phyloP scores from a whole-genome alignment of 768 basidiomycete species.

The Mycena vitilis region DNA sequence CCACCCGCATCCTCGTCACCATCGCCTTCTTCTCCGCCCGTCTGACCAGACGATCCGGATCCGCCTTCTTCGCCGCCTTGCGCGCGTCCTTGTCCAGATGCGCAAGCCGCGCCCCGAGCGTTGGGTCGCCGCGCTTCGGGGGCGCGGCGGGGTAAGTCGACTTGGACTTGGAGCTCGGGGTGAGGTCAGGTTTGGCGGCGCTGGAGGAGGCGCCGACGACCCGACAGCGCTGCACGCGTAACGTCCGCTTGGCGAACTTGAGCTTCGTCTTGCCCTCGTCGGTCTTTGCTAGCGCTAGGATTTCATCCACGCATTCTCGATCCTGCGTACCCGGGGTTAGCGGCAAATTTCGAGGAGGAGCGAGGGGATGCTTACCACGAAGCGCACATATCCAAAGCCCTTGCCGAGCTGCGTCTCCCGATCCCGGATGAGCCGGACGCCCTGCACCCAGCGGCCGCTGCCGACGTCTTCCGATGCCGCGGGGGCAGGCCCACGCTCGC shows the following conservation, averaged over 20 bases:
- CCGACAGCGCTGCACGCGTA: conserved; percentile 93
- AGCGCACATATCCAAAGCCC: conserved; percentile 94
- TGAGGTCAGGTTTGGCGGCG: conserved; percentile 38
- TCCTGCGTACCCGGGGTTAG: conserved; percentile 63
- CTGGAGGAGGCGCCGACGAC: conserved; percentile 60
- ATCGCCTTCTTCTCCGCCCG: conserved; percentile 92
- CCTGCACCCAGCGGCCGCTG: conserved; percentile 72
- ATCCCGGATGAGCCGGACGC: conserved; percentile 91
- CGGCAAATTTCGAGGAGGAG: background rate
- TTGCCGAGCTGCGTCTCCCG: conserved; percentile 94
- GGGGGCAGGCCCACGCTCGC: conserved; percentile 73
- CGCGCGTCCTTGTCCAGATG: conserved; percentile 87
- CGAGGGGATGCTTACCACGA: conserved; percentile 66
- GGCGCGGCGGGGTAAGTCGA: conserved; percentile 38
- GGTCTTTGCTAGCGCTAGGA: conserved; percentile 80
- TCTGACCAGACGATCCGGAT: conserved; percentile 85
- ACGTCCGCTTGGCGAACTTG: conserved; percentile 92
- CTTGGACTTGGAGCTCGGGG: conserved; percentile 33
- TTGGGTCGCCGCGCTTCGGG: conserved; percentile 82
- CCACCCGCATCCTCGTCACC: conserved; percentile 57
- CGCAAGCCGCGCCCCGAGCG: conserved; percentile 81
- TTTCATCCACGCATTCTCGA: conserved; percentile 90
- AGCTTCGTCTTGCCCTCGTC: conserved; percentile 58
- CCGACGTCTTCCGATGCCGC: conserved; percentile 39
- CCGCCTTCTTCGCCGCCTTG: conserved; percentile 81